Evolutionary conservation across 805 yeast species (phyloP).

Genomic region (Teunomyces stri): DNA sequence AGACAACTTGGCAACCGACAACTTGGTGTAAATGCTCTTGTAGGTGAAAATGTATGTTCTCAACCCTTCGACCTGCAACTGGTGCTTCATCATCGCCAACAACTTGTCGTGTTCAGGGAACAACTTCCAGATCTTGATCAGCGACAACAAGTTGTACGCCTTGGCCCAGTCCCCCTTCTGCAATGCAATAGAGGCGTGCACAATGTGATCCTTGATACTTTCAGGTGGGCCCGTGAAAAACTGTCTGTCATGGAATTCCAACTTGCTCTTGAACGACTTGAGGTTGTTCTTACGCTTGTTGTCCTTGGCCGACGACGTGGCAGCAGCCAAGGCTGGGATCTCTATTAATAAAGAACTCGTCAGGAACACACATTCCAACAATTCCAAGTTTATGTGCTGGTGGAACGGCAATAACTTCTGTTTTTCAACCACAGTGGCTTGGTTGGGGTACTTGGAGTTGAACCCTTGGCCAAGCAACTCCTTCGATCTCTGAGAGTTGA

Average conservation of each 20-base stretch:
- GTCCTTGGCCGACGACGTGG: slow-evolving; percentile 58
- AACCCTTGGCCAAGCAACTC: slow-evolving; percentile 93
- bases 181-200: slow-evolving; percentile 87
- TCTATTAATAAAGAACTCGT: slow-evolving; percentile 87
- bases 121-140: slow-evolving; percentile 84
- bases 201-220: slow-evolving; percentile 87
- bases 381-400: slow-evolving; percentile 94
- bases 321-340: slow-evolving; percentile 81
- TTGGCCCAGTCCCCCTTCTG: slow-evolving; percentile 87
- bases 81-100: slow-evolving; percentile 68
- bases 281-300: slow-evolving; percentile 54
- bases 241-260: slow-evolving; percentile 92
- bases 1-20: slow-evolving; percentile 66
- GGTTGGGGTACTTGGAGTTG: slow-evolving; percentile 61
- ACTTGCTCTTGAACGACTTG: slow-evolving; percentile 85
- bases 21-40: slow-evolving; percentile 69
- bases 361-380: slow-evolving; percentile 89
- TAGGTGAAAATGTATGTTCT: slow-evolving; percentile 90
- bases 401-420: slow-evolving; percentile 94
- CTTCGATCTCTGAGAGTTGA: slow-evolving; percentile 79
- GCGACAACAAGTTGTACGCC: slow-evolving; percentile 66
- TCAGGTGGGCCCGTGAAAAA: slow-evolving; percentile 98
- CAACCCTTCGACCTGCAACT: slow-evolving; percentile 85
- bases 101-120: slow-evolving; percentile 66
- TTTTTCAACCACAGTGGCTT: slow-evolving; percentile 57